A percentile compares a stretch with the other conserved stretches of the same genome.
Conservation (phyloP, 2,329 filamentous ascomycete genomes). For the Sporothrix pseudoabietina region DNA sequence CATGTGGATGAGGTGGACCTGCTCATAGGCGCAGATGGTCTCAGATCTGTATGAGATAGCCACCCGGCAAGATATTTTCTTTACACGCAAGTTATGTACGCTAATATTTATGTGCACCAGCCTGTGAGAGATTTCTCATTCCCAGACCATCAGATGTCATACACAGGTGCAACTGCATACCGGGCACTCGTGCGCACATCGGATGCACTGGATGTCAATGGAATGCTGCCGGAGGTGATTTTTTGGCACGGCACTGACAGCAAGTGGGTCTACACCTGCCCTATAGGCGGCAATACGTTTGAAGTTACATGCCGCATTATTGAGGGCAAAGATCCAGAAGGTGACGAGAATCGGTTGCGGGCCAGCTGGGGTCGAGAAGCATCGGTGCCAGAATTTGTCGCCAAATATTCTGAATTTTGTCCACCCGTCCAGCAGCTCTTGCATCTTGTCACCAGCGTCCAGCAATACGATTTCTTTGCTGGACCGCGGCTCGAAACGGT, state of each 20-base stretch:
- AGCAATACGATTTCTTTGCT: constrained; percentile 29
- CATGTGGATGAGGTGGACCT: constrained; percentile 47
- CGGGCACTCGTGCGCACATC: constrained; percentile 16
- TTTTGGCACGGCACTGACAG: constrained; percentile 32
- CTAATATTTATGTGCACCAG: background rate
- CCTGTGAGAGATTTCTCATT: constrained; percentile 21
- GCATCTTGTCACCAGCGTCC: constrained; percentile 33
- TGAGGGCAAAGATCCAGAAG: constrained; percentile 23
- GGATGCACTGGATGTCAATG: constrained; percentile 23
- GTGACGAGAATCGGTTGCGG: constrained; percentile 33
- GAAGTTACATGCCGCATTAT: constrained; percentile 39
- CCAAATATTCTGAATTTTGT: constrained; percentile 38
- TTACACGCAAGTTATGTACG: background rate
- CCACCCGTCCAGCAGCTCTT: constrained; percentile 39
- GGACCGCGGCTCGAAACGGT: constrained; percentile 23
- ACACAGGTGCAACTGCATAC: constrained; percentile 24
- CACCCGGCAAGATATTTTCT: too few species aligned
- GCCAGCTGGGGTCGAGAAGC: constrained; percentile 39
- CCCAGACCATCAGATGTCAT: background rate
- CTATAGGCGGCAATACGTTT: constrained; percentile 40
- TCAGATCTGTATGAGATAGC: constrained; percentile 44
- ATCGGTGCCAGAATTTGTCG: constrained; percentile 30
- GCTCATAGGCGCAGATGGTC: constrained; percentile 56
- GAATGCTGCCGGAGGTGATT: constrained; percentile 22
- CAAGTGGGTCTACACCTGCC: constrained; percentile 41